Evolutionary conservation across 331 rosid species (phyloP), one percentile per base, ranked within the genome.

Genomic region (Cucumis variabilis): DNA sequence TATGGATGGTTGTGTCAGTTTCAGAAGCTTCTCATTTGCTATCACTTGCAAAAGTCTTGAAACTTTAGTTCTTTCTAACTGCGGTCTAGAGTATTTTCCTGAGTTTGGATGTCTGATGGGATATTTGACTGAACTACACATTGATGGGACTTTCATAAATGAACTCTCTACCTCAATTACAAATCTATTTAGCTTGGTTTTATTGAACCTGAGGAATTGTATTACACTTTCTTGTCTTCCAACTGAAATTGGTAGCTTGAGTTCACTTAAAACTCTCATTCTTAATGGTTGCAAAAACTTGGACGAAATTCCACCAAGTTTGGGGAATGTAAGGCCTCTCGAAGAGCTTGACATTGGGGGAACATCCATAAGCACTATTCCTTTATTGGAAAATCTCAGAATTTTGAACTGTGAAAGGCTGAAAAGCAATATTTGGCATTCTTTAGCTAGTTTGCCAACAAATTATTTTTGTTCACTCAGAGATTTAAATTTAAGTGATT

Each of bases 301-400:
- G 2, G 12, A 37, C 27, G 0, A 41, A 9, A 73, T 73, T 73
- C 53, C 79, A 37, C 7, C 13, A 33, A 23, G 33, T 0, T 23
- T 72, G 4, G 66, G 13, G 50, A 7, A 24, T 15, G 1, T 78
- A 50, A 6, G 12, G 27, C 3, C 30, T 50, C 30, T 78, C 13
- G 83, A 53, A 65, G 60, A 78, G 83, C 83, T 78, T 78, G 60
- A 78, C 65, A 23, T 53, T 46, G 83, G 65, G 4, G n/a, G 83
- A 78, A 78, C 83, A 20, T 73, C 25, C 13, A 80, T 80, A 80
- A 48, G 21, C 5, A 1, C 0, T 14, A 55, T 55, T 55, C 63
- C 63, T 3, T 55, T 55, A 7, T 55, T 55, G 63, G 7, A 55
- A 55, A 55, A 55, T 55, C 63, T 55, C 4, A 55, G 63, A 33